Percentiles rank a stretch among this genome's conserved stretches.
These are phyloP conservation scores for Aspergillus aculeatinus DNA, from an alignment of 2,329 filamentous ascomycete genomes.

Conservation along the genomic window DNA sequence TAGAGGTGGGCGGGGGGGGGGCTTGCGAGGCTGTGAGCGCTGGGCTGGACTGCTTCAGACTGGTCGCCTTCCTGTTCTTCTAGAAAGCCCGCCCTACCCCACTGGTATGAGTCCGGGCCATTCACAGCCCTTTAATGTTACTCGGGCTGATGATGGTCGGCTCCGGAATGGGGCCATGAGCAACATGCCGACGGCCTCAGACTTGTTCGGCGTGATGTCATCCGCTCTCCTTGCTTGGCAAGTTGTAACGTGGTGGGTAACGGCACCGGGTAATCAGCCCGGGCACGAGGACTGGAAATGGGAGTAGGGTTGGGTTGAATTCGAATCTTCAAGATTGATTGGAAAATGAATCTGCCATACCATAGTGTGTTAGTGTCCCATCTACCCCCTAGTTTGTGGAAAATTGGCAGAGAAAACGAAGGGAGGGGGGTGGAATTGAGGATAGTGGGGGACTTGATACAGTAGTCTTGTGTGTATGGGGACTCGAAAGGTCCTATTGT, in stretches of 20 bases:
- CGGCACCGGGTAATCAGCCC: conserved; percentile 3
- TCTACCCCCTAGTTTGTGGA: too few species aligned
- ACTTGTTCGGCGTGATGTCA: conserved; percentile 14
- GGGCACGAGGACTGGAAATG: background rate
- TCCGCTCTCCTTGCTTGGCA: conserved; percentile 5
- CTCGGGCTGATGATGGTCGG: conserved; percentile 4
- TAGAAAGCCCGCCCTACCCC: conserved; percentile 14
- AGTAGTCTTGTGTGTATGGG: background rate
- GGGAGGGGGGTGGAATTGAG: background rate
- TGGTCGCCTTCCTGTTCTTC: conserved; percentile 5
- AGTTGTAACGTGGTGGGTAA: conserved; percentile 2
- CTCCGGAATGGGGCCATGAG: conserved; percentile 4
- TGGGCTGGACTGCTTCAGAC: background rate
- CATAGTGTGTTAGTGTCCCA: too few species aligned
- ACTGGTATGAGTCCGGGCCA: conserved; percentile 6
- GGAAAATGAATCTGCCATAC: background rate
- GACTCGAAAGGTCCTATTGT: background rate
- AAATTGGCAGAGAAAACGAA: background rate
- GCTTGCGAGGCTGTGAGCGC: background rate
- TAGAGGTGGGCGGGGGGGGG: background rate
- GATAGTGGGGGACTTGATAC: background rate
- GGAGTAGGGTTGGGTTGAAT: background rate
- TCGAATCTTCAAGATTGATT: background rate
- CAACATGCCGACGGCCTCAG: conserved; percentile 1
- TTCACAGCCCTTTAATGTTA: conserved; percentile 14